Percentiles rank a stretch among this genome's conserved stretches.
phyloP scores from a whole-genome alignment of 768 basidiomycete species.

The Russula foetens region DNA sequence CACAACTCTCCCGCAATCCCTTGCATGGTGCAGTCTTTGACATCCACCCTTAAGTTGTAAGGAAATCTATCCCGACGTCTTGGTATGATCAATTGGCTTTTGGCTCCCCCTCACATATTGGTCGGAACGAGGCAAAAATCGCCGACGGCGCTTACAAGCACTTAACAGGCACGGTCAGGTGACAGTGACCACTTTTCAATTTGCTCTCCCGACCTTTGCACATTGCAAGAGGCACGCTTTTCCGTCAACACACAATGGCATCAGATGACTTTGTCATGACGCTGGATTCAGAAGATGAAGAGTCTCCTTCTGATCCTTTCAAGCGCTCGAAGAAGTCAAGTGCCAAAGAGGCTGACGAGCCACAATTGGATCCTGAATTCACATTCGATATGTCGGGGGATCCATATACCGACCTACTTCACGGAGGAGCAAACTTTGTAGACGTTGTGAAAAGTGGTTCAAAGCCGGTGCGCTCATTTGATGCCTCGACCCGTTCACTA shows the following conservation, averaged over 20 bases:
- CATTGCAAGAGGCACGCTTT: background rate
- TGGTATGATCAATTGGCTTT: no score
- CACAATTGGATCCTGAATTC: constrained; percentile 72
- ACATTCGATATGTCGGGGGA: constrained; percentile 73
- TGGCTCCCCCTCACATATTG: no score
- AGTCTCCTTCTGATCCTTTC: constrained; percentile 21
- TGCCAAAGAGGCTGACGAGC: constrained; percentile 40
- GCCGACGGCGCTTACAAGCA: background rate
- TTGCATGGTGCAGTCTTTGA: no score
- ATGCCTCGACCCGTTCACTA: background rate
- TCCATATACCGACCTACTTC: constrained; percentile 50
- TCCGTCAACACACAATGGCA: constrained; percentile 26
- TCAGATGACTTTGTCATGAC: constrained; percentile 74
- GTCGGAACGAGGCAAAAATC: no score
- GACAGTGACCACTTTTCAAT: background rate
- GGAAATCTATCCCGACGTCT: no score
- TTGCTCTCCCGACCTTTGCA: background rate
- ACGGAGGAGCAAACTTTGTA: constrained; percentile 32
- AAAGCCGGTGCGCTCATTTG: constrained; percentile 43
- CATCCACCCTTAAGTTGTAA: no score
- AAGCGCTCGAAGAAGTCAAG: constrained; percentile 9
- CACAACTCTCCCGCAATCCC: no score
- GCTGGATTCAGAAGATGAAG: constrained; percentile 69
- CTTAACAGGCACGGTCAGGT: constrained; percentile 4
- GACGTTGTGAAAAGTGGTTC: constrained; percentile 56